A percentile compares a stretch with the other conserved stretches of the same genome.
Evolutionary conservation across 768 basidiomycete species (phyloP).

Genomic region (Boletus pseudo-olivaceus): DNA sequence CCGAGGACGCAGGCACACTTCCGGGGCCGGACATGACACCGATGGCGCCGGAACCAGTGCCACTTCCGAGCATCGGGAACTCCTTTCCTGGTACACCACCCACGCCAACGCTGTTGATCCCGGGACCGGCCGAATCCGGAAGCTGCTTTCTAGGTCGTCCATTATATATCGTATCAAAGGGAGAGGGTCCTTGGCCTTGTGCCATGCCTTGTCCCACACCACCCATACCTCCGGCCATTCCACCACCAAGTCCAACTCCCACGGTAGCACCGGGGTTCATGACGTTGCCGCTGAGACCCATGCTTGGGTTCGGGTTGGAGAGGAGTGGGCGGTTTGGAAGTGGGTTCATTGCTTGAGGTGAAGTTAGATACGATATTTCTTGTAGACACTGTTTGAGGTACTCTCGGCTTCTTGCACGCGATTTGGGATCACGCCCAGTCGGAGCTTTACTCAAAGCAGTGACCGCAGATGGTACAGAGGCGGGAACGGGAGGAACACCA

Average conservation of each 20-base stretch:
- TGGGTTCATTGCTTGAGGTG: constrained; percentile 96
- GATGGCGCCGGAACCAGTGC: constrained; percentile 27
- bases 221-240: constrained; percentile 11
- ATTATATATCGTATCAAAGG: constrained; percentile 75
- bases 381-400: constrained; percentile 99
- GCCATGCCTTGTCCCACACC: constrained; percentile 13
- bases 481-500: constrained; percentile 34
- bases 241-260: constrained; percentile 9
- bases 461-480: constrained; percentile 34
- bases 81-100: constrained; percentile 47
- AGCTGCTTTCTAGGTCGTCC: constrained; percentile 79
- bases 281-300: constrained; percentile 17
- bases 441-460: constrained; percentile 65
- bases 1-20: constrained; percentile 45
- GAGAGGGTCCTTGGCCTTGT: constrained; percentile 33
- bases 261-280: constrained; percentile 17
- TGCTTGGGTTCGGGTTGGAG: constrained; percentile 42
- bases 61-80: constrained; percentile 58
- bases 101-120: constrained; percentile 43
- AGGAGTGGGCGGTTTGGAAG: constrained; percentile 80
- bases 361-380: constrained; percentile 97
- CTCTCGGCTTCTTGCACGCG: constrained; percentile 89
- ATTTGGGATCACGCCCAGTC: constrained; percentile 90
- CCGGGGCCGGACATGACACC: constrained; percentile 50
- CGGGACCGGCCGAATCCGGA: constrained; percentile 50